Evolutionary conservation across 129 eudicot genomes (phyloP).

Genomic region (Lonicera japonica): DNA sequence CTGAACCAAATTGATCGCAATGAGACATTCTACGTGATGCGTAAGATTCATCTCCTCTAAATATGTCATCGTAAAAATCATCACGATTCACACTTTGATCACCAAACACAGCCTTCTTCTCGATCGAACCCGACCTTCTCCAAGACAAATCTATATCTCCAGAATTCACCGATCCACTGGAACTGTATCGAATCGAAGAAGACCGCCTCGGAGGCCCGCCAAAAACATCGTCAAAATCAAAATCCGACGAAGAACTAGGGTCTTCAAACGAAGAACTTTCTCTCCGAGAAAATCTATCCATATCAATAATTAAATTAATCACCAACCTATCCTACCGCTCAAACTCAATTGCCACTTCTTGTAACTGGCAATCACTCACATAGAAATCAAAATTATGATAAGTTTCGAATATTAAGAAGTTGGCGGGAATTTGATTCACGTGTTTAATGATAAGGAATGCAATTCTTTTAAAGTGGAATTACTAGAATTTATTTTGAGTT

Average conservation of each 20-base stretch:
- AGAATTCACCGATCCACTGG: conserved; percentile 18
- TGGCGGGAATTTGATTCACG: no score
- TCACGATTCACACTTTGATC: conserved; percentile 40
- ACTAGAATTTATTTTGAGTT: no score
- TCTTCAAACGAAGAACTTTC: conserved; percentile 23
- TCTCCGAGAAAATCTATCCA: conserved; percentile 41
- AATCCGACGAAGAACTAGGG: conserved; percentile 38
- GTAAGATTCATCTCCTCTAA: conserved; percentile 41
- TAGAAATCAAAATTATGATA: no score
- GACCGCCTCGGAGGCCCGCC: conserved; percentile 94
- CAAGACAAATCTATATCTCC: no score
- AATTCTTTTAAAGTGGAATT: no score
- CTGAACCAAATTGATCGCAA: conserved; percentile 24
- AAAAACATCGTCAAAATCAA: conserved; percentile 89
- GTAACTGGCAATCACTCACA: no score
- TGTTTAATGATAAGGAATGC: no score
- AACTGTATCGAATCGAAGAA: conserved; percentile 27
- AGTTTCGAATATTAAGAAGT: no score
- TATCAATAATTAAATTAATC: no score
- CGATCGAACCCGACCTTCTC: conserved; percentile 29
- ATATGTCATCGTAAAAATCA: conserved; percentile 78
- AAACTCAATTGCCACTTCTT: no score
- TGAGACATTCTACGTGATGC: conserved; percentile 46
- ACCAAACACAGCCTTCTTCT: conserved; percentile 76
- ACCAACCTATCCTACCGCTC: no score